Base-by-base conservation (phyloP, 768 basidiomycete genomes). In the Russula sp. region DNA sequence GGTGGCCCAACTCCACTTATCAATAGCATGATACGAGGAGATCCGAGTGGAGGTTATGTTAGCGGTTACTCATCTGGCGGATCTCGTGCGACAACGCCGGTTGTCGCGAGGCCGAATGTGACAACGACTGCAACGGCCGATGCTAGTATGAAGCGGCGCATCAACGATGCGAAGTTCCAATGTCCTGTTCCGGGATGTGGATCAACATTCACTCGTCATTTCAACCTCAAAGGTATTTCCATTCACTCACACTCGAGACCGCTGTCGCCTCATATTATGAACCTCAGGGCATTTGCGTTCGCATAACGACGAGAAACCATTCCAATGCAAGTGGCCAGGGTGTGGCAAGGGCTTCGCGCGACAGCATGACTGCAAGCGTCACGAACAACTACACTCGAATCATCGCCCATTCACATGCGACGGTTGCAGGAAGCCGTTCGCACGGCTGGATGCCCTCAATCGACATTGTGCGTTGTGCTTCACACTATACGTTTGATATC, bases 121-220 rank as follows among this genome's bases (percentile, higher is more conserved):
- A 97, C 94, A 48, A 96, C 93, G 39, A 85, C 86, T 43, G 86
- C 92, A 62, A 97, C 94, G 51, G 86, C 87, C 53, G 87, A 89
- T 71, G 94, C 94, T 4, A 90, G 88, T 66, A 85, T 89, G 69
- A 86, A 84, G 66, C 77, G 94, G 59, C 78, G 94, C 67, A 96
- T 93, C 69, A 90, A 90, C 70, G 89, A 93, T 55, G 94, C 93
- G 47, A 86, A 83, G 65, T 96, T 95, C 70, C 73, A 82, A 62
- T 98, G 94, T 74, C 94, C 95, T 5, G 92, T 98, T 16, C 90
- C 92, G 10, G 93, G 93, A 13, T 98, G 94, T 76, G 93, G 92
- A 48, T 93, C 91, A 73, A 96, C 94, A n/a, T 98, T 98, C 74
- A 97, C 95, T 45, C 77, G 92, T 70, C 88, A 92, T 70, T 97